Conservation (phyloP, 108 stramenopile species). For the Bacterosira constricta region DNA sequence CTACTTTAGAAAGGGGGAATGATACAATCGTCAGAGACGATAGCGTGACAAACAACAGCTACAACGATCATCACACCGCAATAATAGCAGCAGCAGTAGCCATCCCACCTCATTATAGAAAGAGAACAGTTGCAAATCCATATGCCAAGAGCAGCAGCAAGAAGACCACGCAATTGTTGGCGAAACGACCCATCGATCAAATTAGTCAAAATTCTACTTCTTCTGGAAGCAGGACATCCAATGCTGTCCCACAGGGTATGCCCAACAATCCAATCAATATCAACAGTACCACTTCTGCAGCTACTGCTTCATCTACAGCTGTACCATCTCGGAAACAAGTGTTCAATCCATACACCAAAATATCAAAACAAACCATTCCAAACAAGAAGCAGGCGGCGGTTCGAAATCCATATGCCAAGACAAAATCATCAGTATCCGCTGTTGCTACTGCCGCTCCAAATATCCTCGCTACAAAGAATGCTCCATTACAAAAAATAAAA, state of each 20-base stretch:
- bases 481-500: background rate
- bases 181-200: slow-evolving; percentile 25
- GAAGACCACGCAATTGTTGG: no score
- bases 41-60: background rate
- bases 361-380: background rate
- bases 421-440: no score
- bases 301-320: background rate
- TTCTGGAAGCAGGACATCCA: background rate
- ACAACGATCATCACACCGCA: background rate
- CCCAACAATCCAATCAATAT: background rate
- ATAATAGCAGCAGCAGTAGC: background rate
- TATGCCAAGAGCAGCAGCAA: background rate
- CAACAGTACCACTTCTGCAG: background rate
- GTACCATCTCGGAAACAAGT: slow-evolving; percentile 10
- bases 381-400: background rate
- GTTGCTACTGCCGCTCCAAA: background rate
- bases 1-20: background rate
- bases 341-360: slow-evolving; percentile 45
- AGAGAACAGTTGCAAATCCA: slow-evolving; percentile 13
- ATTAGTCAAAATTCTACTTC: slow-evolving; percentile 6
- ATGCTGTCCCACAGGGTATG: background rate
- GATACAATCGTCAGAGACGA: background rate
- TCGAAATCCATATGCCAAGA: slow-evolving; percentile 22
- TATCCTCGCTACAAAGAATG: background rate
- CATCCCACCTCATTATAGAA: background rate